Evolutionary conservation across 139 green algal genomes (phyloP), one percentile per base, ranked within the genome.

Genomic region (Eudorina sp.): DNA sequence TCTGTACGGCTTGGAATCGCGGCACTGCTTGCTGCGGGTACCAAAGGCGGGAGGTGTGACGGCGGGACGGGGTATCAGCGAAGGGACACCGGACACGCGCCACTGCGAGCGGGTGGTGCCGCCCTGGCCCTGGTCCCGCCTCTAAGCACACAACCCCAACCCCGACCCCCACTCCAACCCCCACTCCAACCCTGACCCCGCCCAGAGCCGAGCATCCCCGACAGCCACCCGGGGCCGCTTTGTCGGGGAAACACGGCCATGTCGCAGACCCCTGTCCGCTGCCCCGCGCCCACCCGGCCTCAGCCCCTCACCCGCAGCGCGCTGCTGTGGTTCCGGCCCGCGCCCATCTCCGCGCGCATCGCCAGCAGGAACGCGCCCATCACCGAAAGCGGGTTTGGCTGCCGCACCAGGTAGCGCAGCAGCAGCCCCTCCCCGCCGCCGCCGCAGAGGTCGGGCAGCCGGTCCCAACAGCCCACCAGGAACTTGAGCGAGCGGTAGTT

Each of bases 341-440:
- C 19, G 19, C 3, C 38, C 46, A 89, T 9, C 84, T 89, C 84
- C 9, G 72, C 51, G 3, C 85, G 55, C 55, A 84, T 84, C 25
- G 85, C 85, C 85, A 90, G 66, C 38, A 90, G 85, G 74, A 45
- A 84, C 29, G 85, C 74, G 31, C 73, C 80, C 0, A 85, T 38
- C 13, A 85, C 43, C 53, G 85, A 75, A 40, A 90, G 73, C 43
- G 85, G 85, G 53, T 79, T 76, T 34, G 73, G 74, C 29, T 85
- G 74, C 29, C 53, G 53, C 29, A 69, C 36, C 38, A 90, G 85
- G 72, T 89, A 89, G 27, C 70, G 46, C 72, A 89, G 51, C 72
- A 89, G 55, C 53, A 89, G 72, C 34, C 72, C 72, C 70, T 84
- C 72, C 27, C 73, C 84, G 31, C 41, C 58, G 51, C 73, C 53